Conservation (phyloP, 352 stramenopile genomes). For the Thraustotheca clavata region DNA sequence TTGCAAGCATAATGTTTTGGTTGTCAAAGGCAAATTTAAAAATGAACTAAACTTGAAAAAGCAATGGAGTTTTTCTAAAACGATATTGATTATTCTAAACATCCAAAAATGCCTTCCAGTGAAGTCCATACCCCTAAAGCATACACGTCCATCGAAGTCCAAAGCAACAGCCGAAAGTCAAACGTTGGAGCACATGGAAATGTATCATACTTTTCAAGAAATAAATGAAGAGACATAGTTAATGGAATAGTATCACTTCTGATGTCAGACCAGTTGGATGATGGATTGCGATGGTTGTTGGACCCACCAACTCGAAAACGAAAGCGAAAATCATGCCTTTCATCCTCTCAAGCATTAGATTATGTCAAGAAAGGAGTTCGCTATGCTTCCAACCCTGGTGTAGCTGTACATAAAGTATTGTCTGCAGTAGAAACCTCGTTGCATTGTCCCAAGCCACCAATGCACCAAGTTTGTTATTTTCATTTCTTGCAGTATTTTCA, state of each 20-base stretch:
- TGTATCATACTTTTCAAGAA: not conserved
- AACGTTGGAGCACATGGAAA: not conserved
- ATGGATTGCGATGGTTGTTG: not conserved
- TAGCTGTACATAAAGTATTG: not conserved
- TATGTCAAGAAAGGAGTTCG: not conserved
- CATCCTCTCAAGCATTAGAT: not conserved
- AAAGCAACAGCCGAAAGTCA: not conserved
- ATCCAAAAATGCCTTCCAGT: not conserved
- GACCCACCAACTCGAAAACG: not conserved
- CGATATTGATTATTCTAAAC: not conserved
- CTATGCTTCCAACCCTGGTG: not conserved
- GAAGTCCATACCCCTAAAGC: not conserved
- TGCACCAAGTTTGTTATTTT: not conserved
- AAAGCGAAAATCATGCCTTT: not conserved
- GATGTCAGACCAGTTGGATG: not conserved
- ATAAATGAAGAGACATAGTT: not conserved
- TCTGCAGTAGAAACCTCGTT: not conserved
- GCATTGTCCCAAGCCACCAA: not conserved
- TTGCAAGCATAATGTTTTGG: conserved; percentile 46
- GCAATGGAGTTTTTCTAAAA: not conserved
- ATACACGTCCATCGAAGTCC: not conserved
- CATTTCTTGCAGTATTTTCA: not conserved
- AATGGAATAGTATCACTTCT: not conserved
- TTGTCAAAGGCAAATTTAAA: not conserved
- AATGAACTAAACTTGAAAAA: not conserved